A percentile compares a stretch with the other conserved stretches of the same genome.
Evolutionary conservation across 345 rosid species (phyloP).

Genomic region (Leavenworthia alabamica): DNA sequence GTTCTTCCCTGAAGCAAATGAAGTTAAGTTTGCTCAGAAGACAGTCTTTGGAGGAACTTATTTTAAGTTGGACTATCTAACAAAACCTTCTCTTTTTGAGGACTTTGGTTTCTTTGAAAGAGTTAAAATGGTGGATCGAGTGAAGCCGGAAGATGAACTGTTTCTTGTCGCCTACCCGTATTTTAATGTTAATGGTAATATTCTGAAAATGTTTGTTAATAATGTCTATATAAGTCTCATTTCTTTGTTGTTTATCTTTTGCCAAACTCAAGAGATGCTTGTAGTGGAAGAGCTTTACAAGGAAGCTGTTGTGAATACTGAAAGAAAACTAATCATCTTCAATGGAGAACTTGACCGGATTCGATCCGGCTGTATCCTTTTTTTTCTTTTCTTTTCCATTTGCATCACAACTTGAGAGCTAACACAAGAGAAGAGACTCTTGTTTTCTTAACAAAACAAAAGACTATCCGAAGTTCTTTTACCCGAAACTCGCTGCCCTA

Average conservation of each 20-base stretch:
- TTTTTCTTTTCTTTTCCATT: neutral
- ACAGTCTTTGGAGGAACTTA: slow-evolving; percentile 73
- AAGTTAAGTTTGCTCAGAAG: slow-evolving; percentile 66
- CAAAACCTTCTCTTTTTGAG: slow-evolving; percentile 82
- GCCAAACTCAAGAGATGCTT: slow-evolving; percentile 72
- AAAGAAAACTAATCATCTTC: slow-evolving; percentile 65
- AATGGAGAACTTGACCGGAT: slow-evolving; percentile 95
- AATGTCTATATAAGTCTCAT: neutral
- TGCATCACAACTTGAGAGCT: slow-evolving; percentile 8
- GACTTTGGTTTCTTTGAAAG: slow-evolving; percentile 81
- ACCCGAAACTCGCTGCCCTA: slow-evolving; percentile 84
- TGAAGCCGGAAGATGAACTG: slow-evolving; percentile 68
- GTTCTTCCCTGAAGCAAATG: slow-evolving; percentile 95
- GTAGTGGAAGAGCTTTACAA: slow-evolving; percentile 94
- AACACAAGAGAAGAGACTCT: neutral
- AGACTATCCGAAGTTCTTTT: slow-evolving; percentile 93
- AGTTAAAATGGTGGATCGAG: slow-evolving; percentile 78
- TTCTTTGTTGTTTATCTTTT: slow-evolving; percentile 14
- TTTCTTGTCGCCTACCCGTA: slow-evolving; percentile 87
- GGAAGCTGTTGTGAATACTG: slow-evolving; percentile 63
- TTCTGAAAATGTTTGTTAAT: slow-evolving; percentile 4
- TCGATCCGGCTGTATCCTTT: slow-evolving; percentile 95
- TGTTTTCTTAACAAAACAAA: slow-evolving; percentile 33
- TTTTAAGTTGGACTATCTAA: slow-evolving; percentile 76
- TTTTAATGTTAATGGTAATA: slow-evolving; percentile 80